Conservation (phyloP, 768 basidiomycete species). For the Lactifluus subvellereus region DNA sequence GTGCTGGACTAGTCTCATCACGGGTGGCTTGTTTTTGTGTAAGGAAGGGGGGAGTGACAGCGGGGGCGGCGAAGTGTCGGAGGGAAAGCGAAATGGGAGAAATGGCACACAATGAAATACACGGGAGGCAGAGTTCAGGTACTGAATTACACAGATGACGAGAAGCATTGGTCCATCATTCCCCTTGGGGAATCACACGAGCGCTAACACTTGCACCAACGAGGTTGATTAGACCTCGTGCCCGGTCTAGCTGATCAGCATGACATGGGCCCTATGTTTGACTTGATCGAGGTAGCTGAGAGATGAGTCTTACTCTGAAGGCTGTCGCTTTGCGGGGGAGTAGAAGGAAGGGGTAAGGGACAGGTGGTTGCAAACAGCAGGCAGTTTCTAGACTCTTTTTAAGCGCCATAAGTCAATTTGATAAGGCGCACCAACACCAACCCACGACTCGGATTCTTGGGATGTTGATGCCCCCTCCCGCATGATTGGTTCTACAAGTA, state of each 20-base stretch:
- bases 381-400: background rate
- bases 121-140: background rate
- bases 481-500: background rate
- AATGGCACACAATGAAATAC: background rate
- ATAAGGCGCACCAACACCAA: background rate
- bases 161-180: background rate
- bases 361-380: background rate
- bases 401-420: background rate
- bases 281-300: background rate
- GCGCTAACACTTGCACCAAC: background rate
- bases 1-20: background rate
- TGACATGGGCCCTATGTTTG: background rate
- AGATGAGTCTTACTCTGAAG: background rate
- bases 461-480: background rate
- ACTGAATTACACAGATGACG: background rate
- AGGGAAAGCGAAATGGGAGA: background rate
- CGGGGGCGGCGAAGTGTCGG: background rate
- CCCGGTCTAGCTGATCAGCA: background rate
- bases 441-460: background rate
- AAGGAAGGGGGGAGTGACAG: background rate
- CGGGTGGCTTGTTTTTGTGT: background rate
- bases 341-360: background rate
- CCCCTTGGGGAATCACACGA: background rate
- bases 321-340: background rate
- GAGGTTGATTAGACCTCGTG: background rate